A percentile compares a stretch with the other conserved stretches of the same genome.
phyloP scores from a whole-genome alignment of 441 rosid species.

The Theobroma grandiflorum region DNA sequence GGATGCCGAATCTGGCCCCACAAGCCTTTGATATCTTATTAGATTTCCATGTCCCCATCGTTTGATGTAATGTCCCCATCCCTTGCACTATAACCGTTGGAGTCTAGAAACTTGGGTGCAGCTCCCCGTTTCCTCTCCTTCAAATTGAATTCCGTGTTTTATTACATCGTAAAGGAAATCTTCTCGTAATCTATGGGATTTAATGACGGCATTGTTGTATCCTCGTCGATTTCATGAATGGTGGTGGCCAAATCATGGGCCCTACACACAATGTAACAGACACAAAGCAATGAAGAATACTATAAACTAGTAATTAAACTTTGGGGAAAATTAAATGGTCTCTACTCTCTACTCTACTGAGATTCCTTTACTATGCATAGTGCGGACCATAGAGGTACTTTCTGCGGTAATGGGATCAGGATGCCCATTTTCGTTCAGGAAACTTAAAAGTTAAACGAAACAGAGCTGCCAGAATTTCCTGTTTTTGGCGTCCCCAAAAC shows the following conservation, averaged over 20 bases:
- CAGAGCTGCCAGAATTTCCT: background rate
- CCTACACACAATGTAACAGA: background rate
- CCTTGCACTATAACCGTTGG: conserved; percentile 37
- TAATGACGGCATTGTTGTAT: conserved; percentile 24
- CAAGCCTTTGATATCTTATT: conserved; percentile 35
- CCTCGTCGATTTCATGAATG: conserved; percentile 24
- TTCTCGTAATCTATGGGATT: conserved; percentile 24
- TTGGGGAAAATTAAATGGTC: background rate
- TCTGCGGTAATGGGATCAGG: background rate
- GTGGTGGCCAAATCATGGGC: conserved; percentile 10
- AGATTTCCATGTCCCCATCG: conserved; percentile 53
- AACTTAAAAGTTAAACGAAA: no score
- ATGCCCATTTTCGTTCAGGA: background rate
- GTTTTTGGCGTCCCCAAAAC: background rate
- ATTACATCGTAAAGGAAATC: conserved; percentile 24
- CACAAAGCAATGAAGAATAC: no score
- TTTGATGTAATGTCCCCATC: conserved; percentile 52
- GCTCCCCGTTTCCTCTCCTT: background rate
- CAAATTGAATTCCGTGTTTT: conserved; percentile 28
- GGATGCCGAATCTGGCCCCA: conserved; percentile 35
- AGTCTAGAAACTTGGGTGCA: background rate
- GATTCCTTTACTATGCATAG: background rate
- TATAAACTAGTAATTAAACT: background rate
- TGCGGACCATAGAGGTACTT: background rate
- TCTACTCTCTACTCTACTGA: background rate